Conservation (phyloP, 306 rosid species). For the Quercus suber region DNA sequence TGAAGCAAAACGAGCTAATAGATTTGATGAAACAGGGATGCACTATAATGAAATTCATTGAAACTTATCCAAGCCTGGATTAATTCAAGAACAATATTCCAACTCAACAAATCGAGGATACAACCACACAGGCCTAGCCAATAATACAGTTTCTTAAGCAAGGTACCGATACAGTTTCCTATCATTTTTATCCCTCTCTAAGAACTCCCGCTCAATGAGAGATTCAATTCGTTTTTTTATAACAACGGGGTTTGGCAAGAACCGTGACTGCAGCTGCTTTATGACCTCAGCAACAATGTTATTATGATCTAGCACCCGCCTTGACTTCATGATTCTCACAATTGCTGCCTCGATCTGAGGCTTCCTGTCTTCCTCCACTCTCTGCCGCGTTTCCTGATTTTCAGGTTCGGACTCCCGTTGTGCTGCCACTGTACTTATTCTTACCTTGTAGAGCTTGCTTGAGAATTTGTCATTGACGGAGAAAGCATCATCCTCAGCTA, state of each 20-base stretch:
- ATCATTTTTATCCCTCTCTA: slow-evolving; percentile 11
- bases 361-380: slow-evolving; percentile 58
- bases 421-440: slow-evolving; percentile 57
- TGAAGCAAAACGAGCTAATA: too few species aligned
- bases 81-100: too few species aligned
- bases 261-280: slow-evolving; percentile 55
- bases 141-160: too few species aligned
- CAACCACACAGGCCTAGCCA: too few species aligned
- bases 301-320: slow-evolving; percentile 48
- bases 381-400: slow-evolving; percentile 53
- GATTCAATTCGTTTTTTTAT: slow-evolving; percentile 56
- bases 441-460: slow-evolving; percentile 53
- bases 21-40: too few species aligned
- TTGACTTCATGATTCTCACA: slow-evolving; percentile 58
- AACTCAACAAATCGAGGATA: too few species aligned
- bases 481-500: slow-evolving; percentile 47
- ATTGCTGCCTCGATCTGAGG: slow-evolving; percentile 63
- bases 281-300: slow-evolving; percentile 55
- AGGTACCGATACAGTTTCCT: too few species aligned
- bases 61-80: too few species aligned
- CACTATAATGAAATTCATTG: too few species aligned
- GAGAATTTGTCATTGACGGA: slow-evolving; percentile 52
- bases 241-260: slow-evolving; percentile 47
- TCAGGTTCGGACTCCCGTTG: slow-evolving; percentile 59
- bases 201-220: slow-evolving; percentile 57